Conservation (phyloP, 495 filamentous ascomycete species). For the Aspergillus ostianus region DNA sequence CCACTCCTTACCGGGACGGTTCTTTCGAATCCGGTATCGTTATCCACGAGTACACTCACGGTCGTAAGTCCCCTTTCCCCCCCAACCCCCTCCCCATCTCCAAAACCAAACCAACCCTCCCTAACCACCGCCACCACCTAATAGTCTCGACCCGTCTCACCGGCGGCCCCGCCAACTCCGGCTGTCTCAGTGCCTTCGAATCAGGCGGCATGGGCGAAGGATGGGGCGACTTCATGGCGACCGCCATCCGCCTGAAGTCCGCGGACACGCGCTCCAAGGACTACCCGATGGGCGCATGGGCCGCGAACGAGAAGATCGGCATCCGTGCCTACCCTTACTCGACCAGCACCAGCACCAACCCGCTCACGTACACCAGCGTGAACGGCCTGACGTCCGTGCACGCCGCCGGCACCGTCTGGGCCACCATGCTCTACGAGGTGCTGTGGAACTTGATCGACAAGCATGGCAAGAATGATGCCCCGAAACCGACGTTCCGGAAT, state of each 20-base stretch:
- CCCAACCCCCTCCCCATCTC: no score
- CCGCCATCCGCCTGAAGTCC: constrained; percentile 48
- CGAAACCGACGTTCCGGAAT: constrained; percentile 2
- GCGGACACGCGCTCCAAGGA: constrained; percentile 43
- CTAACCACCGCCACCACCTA: no score
- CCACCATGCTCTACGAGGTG: constrained; percentile 49
- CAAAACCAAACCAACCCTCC: neutral
- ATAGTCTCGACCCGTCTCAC: constrained; percentile 52
- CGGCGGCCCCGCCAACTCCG: constrained; percentile 50
- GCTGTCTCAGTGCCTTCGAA: constrained; percentile 44
- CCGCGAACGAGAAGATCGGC: constrained; percentile 34
- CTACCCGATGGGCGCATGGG: constrained; percentile 46
- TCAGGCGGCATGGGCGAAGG: constrained; percentile 56
- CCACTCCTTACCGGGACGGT: constrained; percentile 42
- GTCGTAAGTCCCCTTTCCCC: constrained; percentile 12
- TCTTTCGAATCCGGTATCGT: constrained; percentile 47
- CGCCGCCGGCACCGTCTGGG: constrained; percentile 50
- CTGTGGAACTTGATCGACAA: constrained; percentile 40
- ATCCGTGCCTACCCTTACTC: constrained; percentile 53
- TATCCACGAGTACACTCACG: constrained; percentile 47
- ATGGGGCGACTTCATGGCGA: constrained; percentile 54
- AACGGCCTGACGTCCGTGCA: constrained; percentile 24
- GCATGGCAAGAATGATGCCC: constrained; percentile 39
- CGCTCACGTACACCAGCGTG: constrained; percentile 37
- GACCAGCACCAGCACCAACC: constrained; percentile 44